Conservation (phyloP, 2,329 filamentous ascomycete species). For the Diaporthe sp. region DNA sequence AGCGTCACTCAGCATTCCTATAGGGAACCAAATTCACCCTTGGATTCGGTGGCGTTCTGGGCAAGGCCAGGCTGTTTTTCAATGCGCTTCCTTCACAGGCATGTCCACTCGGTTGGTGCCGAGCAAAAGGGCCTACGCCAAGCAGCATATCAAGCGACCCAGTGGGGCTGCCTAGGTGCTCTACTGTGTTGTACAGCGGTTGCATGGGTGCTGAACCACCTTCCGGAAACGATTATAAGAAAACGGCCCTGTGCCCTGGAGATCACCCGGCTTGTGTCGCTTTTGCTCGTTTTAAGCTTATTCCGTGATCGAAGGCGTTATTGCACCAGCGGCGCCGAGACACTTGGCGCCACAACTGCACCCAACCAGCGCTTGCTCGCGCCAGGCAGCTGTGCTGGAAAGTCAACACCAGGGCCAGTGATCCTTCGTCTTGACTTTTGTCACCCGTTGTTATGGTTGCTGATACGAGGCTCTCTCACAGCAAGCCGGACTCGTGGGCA, state of each 20-base stretch:
- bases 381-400: background rate
- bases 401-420: background rate
- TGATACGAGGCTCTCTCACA: background rate
- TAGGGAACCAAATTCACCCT: background rate
- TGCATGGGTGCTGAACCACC: background rate
- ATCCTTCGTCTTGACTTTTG: background rate
- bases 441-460: too few relatives aligned
- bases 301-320: constrained; percentile 19
- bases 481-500: too few relatives aligned
- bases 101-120: background rate
- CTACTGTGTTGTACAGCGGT: background rate
- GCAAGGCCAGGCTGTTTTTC: background rate
- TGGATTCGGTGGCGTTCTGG: background rate
- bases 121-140: background rate
- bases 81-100: background rate
- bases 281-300: background rate
- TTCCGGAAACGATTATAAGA: constrained; percentile 1
- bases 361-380: background rate
- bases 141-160: background rate
- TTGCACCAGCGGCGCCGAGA: constrained; percentile 21
- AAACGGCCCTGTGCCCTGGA: background rate
- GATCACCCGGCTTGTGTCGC: background rate
- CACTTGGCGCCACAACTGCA: background rate
- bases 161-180: background rate
- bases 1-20: background rate